Evolutionary conservation across 495 filamentous ascomycete genomes (phyloP).

Genomic region (Aspergillus campestris): DNA sequence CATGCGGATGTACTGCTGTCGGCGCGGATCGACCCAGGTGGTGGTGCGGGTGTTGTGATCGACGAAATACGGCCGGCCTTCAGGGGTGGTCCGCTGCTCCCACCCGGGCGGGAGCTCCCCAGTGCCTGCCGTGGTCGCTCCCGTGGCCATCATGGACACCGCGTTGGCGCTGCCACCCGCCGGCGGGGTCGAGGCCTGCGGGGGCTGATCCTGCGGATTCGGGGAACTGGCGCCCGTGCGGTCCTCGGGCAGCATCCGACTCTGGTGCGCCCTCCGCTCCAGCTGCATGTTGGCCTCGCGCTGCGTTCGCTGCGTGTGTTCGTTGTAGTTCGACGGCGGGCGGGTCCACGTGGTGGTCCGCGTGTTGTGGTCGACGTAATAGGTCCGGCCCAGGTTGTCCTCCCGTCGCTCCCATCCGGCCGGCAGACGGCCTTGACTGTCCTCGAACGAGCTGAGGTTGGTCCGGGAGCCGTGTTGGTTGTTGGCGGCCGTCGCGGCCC

Average conservation of each 20-base stretch:
- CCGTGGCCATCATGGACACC: constrained; percentile 86
- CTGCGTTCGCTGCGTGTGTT: constrained; percentile 65
- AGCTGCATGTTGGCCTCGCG: constrained; percentile 82
- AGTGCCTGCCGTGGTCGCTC: constrained; percentile 87
- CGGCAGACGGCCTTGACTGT: constrained; percentile 83
- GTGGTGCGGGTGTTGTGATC: constrained; percentile 98
- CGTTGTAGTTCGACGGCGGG: constrained; percentile 73
- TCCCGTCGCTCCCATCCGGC: constrained; percentile 94
- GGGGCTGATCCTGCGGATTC: constrained; percentile 58
- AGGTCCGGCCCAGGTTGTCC: constrained; percentile 94
- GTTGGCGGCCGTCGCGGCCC: constrained; percentile 36
- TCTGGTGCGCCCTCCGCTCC: constrained; percentile 88
- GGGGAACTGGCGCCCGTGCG: constrained; percentile 91
- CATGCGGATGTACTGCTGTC: constrained; percentile 97
- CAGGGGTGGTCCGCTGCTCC: constrained; percentile 92
- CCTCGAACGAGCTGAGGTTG: constrained; percentile 88
- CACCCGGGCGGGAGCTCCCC: constrained; percentile 93
- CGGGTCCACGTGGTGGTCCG: constrained; percentile 93
- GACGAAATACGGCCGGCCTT: constrained; percentile 95
- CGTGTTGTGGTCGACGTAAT: constrained; percentile 98
- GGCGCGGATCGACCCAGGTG: constrained; percentile 97
- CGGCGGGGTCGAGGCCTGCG: constrained; percentile 42
- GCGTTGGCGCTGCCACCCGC: constrained; percentile 42
- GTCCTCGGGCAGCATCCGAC: constrained; percentile 91
- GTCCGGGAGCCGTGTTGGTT: constrained; percentile 27